These are phyloP conservation scores for Cystobasidium tubakii DNA, from an alignment of 768 basidiomycete genomes.

Conservation along the genomic window DNA sequence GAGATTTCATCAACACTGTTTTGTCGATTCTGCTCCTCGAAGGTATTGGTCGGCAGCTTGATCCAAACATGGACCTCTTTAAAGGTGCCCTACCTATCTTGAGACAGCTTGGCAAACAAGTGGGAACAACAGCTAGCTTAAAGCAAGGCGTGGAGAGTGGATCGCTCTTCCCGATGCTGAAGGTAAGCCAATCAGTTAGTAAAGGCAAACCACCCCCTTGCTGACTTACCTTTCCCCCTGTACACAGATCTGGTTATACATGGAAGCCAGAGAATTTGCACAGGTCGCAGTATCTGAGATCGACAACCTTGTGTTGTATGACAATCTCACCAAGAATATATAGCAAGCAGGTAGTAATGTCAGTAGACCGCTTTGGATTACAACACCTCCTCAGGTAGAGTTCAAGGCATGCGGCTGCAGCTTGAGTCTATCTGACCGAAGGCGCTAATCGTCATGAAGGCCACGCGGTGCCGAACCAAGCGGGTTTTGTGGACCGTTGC, in stretches of 20 bases:
- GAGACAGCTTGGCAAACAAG: conserved; percentile 81
- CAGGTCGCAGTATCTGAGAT: conserved; percentile 69
- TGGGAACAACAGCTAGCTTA: conserved; percentile 62
- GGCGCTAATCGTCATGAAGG: too few relatives aligned
- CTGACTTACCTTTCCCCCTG: conserved; percentile 4
- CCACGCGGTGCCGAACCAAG: too few relatives aligned
- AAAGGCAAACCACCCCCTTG: not conserved
- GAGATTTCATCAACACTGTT: conserved; percentile 96
- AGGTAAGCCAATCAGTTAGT: conserved; percentile 59
- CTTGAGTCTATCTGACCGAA: too few relatives aligned
- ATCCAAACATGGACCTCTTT: conserved; percentile 87
- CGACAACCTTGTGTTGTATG: conserved; percentile 80
- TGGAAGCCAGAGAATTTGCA: conserved; percentile 84
- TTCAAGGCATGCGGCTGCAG: too few relatives aligned
- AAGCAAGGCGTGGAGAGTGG: conserved; percentile 46
- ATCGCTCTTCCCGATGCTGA: conserved; percentile 76
- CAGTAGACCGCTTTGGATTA: too few relatives aligned
- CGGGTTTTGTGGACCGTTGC: too few relatives aligned
- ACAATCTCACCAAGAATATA: conserved; percentile 51
- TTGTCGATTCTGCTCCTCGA: conserved; percentile 87
- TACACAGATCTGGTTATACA: conserved; percentile 77
- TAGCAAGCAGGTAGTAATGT: not conserved
- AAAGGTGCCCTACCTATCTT: conserved; percentile 90
- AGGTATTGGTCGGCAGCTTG: conserved; percentile 88
- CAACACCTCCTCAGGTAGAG: too few relatives aligned